phyloP scores from a whole-genome alignment of 352 stramenopile genomes.

The Blastocystis sp. region DNA sequence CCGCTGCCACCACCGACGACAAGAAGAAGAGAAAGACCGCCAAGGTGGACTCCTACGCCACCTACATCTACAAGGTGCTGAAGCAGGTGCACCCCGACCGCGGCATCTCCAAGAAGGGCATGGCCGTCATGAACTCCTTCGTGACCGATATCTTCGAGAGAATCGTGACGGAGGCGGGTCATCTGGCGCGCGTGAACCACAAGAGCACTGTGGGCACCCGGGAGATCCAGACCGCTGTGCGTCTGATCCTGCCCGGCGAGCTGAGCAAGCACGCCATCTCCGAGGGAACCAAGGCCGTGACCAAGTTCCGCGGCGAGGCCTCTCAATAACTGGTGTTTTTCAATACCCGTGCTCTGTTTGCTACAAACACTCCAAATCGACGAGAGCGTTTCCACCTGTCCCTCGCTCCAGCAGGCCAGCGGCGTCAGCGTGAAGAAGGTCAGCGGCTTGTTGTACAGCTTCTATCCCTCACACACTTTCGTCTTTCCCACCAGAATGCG shows the following conservation, averaged over 20 bases:
- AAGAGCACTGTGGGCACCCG: no score
- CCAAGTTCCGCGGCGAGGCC: no score
- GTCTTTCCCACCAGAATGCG: constrained; percentile 76
- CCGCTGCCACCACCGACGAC: constrained; percentile 89
- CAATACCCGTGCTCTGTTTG: constrained; percentile 51
- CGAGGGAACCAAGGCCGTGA: constrained; percentile 75
- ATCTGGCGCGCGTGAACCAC: no score
- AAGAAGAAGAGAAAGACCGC: constrained; percentile 97
- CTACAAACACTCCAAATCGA: constrained; percentile 43
- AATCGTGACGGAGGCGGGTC: no score
- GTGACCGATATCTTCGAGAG: no score
- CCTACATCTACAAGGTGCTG: constrained; percentile 56
- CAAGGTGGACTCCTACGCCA: constrained; percentile 92
- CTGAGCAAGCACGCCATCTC: constrained; percentile 93
- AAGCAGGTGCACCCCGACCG: no score
- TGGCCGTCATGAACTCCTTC: no score
- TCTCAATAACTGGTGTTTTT: constrained; percentile 40
- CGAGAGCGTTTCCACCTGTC: constrained; percentile 36
- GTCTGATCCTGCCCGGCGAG: constrained; percentile 90
- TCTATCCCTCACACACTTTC: no score
- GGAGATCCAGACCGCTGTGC: constrained; percentile 71
- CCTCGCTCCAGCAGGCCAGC: constrained; percentile 21
- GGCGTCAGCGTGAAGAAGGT: constrained; percentile 28
- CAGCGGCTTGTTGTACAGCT: constrained; percentile 72
- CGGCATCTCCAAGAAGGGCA: no score